A percentile compares a stretch with the other conserved stretches of the same genome.
phyloP scores from a whole-genome alignment of 169 alveolate species.

The Fabrea salina region DNA sequence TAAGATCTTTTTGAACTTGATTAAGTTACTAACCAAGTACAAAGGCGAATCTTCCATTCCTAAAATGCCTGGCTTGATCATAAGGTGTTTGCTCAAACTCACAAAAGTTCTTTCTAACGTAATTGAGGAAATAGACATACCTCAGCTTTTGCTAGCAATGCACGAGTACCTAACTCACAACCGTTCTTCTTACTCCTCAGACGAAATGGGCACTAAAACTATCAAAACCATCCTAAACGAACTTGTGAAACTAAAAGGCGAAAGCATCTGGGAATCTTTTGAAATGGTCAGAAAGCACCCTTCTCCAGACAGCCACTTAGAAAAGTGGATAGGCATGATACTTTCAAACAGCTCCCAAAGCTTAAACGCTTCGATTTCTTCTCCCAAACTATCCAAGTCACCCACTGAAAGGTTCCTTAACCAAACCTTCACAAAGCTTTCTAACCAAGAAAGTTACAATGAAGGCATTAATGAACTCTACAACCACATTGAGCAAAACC shows the following conservation, averaged over 20 bases:
- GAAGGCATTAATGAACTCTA: constrained; percentile 30
- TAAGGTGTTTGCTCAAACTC: constrained; percentile 67
- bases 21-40: constrained; percentile 57
- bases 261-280: constrained; percentile 53
- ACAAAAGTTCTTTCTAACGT: constrained; percentile 41
- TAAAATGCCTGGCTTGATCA: constrained; percentile 52
- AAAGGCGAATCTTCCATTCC: constrained; percentile 39
- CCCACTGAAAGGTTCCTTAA: neutral
- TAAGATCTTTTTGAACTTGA: constrained; percentile 46
- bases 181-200: constrained; percentile 41
- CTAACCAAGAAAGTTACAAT: constrained; percentile 29
- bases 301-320: constrained; percentile 50
- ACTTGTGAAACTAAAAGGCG: constrained; percentile 50
- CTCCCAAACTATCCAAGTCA: neutral
- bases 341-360: neutral
- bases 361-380: neutral
- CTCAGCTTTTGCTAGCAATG: constrained; percentile 47
- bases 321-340: constrained; percentile 51
- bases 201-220: constrained; percentile 60
- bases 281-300: constrained; percentile 47
- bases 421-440: constrained; percentile 24
- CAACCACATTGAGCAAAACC: constrained; percentile 34
- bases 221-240: constrained; percentile 62
- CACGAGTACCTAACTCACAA: constrained; percentile 42
- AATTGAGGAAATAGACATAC: constrained; percentile 50